These are phyloP conservation scores for Hamigera avellanea DNA, from an alignment of 495 filamentous ascomycete genomes.

Conservation along the genomic window DNA sequence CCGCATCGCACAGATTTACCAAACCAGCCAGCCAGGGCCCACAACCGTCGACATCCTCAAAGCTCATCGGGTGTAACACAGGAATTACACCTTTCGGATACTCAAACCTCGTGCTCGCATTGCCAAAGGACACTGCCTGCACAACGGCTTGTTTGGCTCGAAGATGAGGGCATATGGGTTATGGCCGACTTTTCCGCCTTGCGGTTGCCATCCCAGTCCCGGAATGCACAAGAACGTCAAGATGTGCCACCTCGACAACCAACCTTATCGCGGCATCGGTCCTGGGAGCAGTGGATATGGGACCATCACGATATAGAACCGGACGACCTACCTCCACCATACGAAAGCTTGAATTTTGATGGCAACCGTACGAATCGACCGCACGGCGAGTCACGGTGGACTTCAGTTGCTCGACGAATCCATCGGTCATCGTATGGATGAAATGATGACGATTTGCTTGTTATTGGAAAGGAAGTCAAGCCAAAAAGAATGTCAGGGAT, in stretches of 20 bases:
- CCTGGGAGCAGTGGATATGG: slow-evolving; percentile 1
- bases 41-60: no score
- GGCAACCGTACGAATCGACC: slow-evolving; percentile 7
- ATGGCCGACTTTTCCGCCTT: not conserved
- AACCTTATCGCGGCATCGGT: not conserved
- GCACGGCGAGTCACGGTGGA: slow-evolving; percentile 7
- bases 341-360: slow-evolving; percentile 3
- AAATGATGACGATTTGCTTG: no score
- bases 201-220: not conserved
- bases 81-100: not conserved
- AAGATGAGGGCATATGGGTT: slow-evolving; percentile 12
- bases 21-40: no score
- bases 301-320: not conserved
- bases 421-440: no score
- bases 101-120: not conserved
- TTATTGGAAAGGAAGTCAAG: no score
- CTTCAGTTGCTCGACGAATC: not conserved
- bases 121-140: slow-evolving; percentile 2
- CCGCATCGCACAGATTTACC: no score
- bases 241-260: not conserved
- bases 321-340: not conserved
- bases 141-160: slow-evolving; percentile 13
- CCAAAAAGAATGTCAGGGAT: no score
- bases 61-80: no score
- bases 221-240: not conserved